These are phyloP conservation scores for Aureobasidium sp. DNA, from an alignment of 2,329 filamentous ascomycete genomes.

Conservation along the genomic window DNA sequence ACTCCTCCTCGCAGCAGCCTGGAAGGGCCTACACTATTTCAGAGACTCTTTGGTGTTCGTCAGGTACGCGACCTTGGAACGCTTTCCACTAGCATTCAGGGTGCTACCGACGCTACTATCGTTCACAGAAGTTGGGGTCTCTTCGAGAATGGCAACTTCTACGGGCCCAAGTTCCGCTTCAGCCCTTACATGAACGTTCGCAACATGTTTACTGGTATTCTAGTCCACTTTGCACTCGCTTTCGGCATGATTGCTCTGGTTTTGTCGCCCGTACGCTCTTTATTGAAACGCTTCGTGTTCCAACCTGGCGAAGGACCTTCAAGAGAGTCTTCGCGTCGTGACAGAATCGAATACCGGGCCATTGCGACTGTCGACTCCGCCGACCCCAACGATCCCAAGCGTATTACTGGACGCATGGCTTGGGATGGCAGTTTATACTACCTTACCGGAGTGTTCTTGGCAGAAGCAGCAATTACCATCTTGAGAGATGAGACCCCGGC, in stretches of 20 bases:
- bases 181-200: slow-evolving; percentile 49
- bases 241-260: slow-evolving; percentile 42
- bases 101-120: slow-evolving; percentile 48
- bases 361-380: slow-evolving; percentile 55
- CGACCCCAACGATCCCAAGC: slow-evolving; percentile 39
- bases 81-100: slow-evolving; percentile 49
- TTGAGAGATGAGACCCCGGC: slow-evolving; percentile 49
- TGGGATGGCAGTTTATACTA: slow-evolving; percentile 58
- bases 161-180: slow-evolving; percentile 53
- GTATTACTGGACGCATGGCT: slow-evolving; percentile 50
- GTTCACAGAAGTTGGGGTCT: slow-evolving; percentile 56
- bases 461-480: slow-evolving; percentile 59
- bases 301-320: slow-evolving; percentile 43
- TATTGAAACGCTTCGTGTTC: slow-evolving; percentile 41
- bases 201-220: slow-evolving; percentile 41
- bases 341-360: slow-evolving; percentile 52
- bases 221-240: slow-evolving; percentile 44
- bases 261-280: slow-evolving; percentile 47
- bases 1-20: slow-evolving; percentile 29
- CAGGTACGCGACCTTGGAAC: slow-evolving; percentile 51
- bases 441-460: slow-evolving; percentile 58
- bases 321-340: not conserved
- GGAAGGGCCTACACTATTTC: slow-evolving; percentile 29
- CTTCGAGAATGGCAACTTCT: slow-evolving; percentile 44
- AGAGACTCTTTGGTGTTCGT: slow-evolving; percentile 46